Conservation (phyloP, 192 early-diverging fungal genomes). For the Linnemannia elongata region DNA sequence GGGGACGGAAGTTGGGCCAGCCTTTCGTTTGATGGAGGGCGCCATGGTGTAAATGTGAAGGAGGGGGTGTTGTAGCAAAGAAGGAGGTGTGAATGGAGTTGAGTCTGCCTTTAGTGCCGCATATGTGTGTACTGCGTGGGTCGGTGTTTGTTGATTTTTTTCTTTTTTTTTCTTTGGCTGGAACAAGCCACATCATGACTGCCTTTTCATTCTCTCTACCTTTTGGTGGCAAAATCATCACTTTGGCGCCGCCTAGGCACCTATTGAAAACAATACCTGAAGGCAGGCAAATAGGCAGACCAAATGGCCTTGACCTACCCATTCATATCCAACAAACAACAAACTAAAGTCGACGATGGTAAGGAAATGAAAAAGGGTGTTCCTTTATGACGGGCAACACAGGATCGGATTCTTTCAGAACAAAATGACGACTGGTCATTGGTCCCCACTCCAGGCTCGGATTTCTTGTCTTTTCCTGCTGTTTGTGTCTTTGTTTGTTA, state of each 20-base stretch:
- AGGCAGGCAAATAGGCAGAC: background rate
- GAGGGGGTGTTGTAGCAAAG: background rate
- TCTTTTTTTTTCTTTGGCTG: background rate
- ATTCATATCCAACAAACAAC: background rate
- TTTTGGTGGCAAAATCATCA: background rate
- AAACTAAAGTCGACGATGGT: background rate
- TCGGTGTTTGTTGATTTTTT: background rate
- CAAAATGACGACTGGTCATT: background rate
- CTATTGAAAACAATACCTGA: too few species aligned
- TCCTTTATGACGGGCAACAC: background rate
- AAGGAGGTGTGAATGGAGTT: background rate
- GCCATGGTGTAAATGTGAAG: conserved; percentile 12
- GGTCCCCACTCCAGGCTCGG: background rate
- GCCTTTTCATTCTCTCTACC: background rate
- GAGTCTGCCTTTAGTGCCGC: background rate
- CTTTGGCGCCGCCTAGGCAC: too few species aligned
- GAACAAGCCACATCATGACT: background rate
- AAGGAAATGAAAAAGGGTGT: too few species aligned
- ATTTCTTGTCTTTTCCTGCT: background rate
- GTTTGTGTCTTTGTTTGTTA: background rate
- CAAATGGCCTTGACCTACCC: background rate
- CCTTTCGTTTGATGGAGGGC: conserved; percentile 36
- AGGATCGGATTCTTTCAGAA: background rate
- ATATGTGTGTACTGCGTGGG: background rate
- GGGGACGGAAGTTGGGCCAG: conserved; percentile 17